These are phyloP conservation scores for Ustanciosporium gigantosporum DNA, from an alignment of 1,284 basidiomycete genomes.

Conservation along the genomic window DNA sequence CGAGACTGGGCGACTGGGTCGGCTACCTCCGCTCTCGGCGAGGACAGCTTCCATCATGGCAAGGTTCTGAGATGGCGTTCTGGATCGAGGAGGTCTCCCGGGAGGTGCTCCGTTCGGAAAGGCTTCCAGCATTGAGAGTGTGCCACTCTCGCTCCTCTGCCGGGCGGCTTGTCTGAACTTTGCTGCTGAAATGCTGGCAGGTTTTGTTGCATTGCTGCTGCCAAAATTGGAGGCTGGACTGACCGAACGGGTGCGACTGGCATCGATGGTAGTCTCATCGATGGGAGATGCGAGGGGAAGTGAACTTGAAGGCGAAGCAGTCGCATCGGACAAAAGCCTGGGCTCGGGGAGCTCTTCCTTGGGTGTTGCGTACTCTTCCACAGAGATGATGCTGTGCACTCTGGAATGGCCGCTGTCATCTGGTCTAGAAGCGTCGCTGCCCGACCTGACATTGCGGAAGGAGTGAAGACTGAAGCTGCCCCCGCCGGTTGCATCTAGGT, in stretches of 20 bases:
- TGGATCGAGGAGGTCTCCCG: slow-evolving; percentile 15
- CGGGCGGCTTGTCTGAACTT: slow-evolving; percentile 33
- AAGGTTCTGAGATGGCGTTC: slow-evolving; percentile 35
- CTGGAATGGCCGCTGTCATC: slow-evolving; percentile 20
- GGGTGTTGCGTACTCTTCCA: slow-evolving; percentile 36
- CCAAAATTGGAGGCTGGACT: background rate
- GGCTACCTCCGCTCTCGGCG: slow-evolving; percentile 2
- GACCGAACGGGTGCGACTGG: background rate
- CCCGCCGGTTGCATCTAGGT: slow-evolving; percentile 3
- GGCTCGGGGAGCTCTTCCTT: slow-evolving; percentile 34
- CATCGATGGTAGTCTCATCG: slow-evolving; percentile 3
- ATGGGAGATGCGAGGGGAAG: background rate
- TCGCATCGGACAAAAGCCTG: background rate
- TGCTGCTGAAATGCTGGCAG: slow-evolving; percentile 41
- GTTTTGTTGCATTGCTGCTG: slow-evolving; percentile 5
- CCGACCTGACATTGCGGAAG: slow-evolving; percentile 36
- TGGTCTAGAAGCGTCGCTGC: slow-evolving; percentile 20
- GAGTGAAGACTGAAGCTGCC: slow-evolving; percentile 37
- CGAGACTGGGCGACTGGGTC: background rate
- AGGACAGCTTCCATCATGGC: slow-evolving; percentile 36
- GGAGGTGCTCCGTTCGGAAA: slow-evolving; percentile 10
- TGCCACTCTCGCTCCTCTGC: slow-evolving; percentile 30
- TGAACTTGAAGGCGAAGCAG: background rate
- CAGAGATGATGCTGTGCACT: slow-evolving; percentile 30
- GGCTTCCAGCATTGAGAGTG: slow-evolving; percentile 12